These are phyloP conservation scores for Podospora sp. DNA, from an alignment of 495 filamentous ascomycete genomes.

Conservation along the genomic window DNA sequence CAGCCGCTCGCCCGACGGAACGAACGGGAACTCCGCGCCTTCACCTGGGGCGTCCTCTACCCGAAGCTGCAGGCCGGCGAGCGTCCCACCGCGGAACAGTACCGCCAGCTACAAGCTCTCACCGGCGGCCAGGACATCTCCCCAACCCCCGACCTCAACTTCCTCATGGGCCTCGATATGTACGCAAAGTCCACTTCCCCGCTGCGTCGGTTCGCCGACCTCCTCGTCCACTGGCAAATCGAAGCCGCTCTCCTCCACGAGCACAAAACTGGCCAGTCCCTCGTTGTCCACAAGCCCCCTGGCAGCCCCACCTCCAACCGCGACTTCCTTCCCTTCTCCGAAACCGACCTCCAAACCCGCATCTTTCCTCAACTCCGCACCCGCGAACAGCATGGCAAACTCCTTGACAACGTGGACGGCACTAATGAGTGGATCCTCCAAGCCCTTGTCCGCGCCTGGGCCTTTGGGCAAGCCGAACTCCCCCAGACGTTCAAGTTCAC, in stretches of 20 bases:
- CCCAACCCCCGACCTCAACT: slow-evolving; percentile 55
- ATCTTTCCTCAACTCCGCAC: slow-evolving; percentile 54
- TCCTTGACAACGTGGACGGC: slow-evolving; percentile 36
- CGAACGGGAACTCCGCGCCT: slow-evolving; percentile 40
- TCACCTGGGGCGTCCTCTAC: slow-evolving; percentile 54
- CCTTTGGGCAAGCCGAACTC: slow-evolving; percentile 62
- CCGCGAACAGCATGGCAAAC: slow-evolving; percentile 48
- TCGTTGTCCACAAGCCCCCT: slow-evolving; percentile 45
- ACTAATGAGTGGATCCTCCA: slow-evolving; percentile 62
- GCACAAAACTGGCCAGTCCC: slow-evolving; percentile 52
- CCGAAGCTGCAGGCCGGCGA: slow-evolving; percentile 56
- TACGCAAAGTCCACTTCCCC: slow-evolving; percentile 87
- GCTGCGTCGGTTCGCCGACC: slow-evolving; percentile 77
- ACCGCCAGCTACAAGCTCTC: slow-evolving; percentile 62
- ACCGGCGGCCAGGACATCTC: slow-evolving; percentile 56
- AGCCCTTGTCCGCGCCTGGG: slow-evolving; percentile 74
- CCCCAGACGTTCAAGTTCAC: slow-evolving; percentile 64
- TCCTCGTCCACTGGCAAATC: slow-evolving; percentile 92
- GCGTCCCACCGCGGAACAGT: slow-evolving; percentile 59
- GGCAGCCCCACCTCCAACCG: slow-evolving; percentile 5
- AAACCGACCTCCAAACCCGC: slow-evolving; percentile 52
- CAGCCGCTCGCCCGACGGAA: slow-evolving; percentile 60
- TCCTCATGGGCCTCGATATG: slow-evolving; percentile 63
- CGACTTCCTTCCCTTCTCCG: slow-evolving; percentile 64
- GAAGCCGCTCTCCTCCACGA: slow-evolving; percentile 78